Evolutionary conservation across 2,329 filamentous ascomycete genomes (phyloP).

Genomic region (Clonostachys byssicola): DNA sequence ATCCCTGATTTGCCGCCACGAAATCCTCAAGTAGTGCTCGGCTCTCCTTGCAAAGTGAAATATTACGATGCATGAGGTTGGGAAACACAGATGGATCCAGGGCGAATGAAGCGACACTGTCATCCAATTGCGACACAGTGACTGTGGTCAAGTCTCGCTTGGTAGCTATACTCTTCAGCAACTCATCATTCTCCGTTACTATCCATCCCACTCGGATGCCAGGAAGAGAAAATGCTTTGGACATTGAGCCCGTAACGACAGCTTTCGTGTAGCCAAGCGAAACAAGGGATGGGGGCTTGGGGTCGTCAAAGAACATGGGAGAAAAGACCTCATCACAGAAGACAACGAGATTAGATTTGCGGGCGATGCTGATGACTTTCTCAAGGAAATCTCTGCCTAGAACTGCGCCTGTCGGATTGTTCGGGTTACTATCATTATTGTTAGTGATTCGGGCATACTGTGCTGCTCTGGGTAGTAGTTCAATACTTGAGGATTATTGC

Average conservation of each 20-base stretch:
- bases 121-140: constrained; percentile 76
- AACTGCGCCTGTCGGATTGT: constrained; percentile 75
- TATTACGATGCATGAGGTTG: constrained; percentile 47
- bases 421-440: constrained; percentile 63
- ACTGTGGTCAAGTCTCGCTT: constrained; percentile 83
- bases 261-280: constrained; percentile 68
- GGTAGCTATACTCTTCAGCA: constrained; percentile 60
- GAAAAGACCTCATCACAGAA: constrained; percentile 80
- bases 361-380: constrained; percentile 59
- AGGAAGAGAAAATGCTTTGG: constrained; percentile 79
- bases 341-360: constrained; percentile 58
- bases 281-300: constrained; percentile 53
- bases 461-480: no score
- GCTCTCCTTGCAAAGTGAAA: constrained; percentile 60
- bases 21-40: constrained; percentile 63
- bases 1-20: constrained; percentile 57
- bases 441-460: not conserved
- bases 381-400: constrained; percentile 59
- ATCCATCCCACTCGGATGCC: constrained; percentile 83
- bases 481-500: constrained; percentile 9
- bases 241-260: constrained; percentile 77
- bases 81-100: constrained; percentile 43
- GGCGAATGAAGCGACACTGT: constrained; percentile 72
- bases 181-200: constrained; percentile 55
- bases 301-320: constrained; percentile 65